Conservation (phyloP, 768 basidiomycete species). For the Leucosporidium creatinivorum region DNA sequence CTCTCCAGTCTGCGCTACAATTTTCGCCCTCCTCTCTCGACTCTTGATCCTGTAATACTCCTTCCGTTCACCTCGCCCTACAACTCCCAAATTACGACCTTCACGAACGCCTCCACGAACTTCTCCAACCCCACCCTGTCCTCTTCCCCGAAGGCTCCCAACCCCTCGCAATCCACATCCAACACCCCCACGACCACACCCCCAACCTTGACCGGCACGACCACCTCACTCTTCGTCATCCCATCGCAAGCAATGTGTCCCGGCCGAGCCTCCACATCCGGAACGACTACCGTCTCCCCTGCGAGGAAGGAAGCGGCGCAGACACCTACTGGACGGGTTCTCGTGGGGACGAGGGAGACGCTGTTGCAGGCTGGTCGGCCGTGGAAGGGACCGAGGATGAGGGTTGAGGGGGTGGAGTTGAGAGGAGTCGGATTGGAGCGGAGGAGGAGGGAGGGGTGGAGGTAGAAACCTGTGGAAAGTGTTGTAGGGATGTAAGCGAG, state of each 20-base stretch:
- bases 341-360: constrained; percentile 53
- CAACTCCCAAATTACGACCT: constrained; percentile 26
- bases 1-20: no score
- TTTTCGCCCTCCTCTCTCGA: no score
- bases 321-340: constrained; percentile 54
- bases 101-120: constrained; percentile 47
- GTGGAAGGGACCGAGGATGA: constrained; percentile 35
- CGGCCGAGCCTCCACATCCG: constrained; percentile 69
- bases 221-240: constrained; percentile 82
- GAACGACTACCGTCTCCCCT: constrained; percentile 57
- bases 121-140: constrained; percentile 69
- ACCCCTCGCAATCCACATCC: constrained; percentile 74
- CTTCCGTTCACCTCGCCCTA: neutral
- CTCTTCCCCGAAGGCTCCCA: constrained; percentile 64
- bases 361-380: constrained; percentile 77
- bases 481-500: neutral
- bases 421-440: neutral
- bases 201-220: constrained; percentile 61
- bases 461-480: constrained; percentile 68
- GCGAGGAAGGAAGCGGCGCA: constrained; percentile 71
- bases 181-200: constrained; percentile 43
- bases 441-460: constrained; percentile 61
- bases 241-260: constrained; percentile 94
- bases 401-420: constrained; percentile 35
- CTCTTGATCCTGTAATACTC: no score